These are phyloP conservation scores for Casaregolazyma suthepensis DNA, from an alignment of 1,139 yeast genomes.

Conservation along the genomic window DNA sequence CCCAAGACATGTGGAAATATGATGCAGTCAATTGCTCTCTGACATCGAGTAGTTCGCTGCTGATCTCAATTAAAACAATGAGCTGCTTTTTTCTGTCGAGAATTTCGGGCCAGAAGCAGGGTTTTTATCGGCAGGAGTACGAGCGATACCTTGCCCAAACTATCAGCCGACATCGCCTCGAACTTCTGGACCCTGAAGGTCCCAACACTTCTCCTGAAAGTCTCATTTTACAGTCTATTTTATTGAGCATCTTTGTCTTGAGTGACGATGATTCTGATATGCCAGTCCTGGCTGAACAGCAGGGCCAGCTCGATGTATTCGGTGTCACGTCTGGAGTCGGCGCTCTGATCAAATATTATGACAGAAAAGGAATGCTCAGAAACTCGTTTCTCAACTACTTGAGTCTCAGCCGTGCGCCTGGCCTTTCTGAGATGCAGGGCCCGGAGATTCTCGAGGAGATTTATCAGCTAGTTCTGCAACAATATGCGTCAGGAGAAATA, in stretches of 20 bases:
- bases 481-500: not conserved
- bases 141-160: not conserved
- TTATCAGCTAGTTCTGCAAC: not conserved
- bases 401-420: not conserved
- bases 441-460: not conserved
- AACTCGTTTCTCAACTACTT: not conserved
- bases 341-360: not conserved
- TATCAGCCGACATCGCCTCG: not conserved
- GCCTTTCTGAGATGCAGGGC: not conserved
- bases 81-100: not conserved
- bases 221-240: not conserved
- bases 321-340: not conserved
- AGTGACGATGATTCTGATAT: not conserved
- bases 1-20: slow-evolving; percentile 5
- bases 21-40: slow-evolving; percentile 3
- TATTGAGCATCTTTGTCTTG: slow-evolving; percentile 1
- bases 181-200: slow-evolving; percentile 1
- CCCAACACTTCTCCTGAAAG: not conserved
- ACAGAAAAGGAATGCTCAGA: not conserved
- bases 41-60: not conserved
- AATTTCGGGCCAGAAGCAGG: not conserved
- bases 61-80: not conserved
- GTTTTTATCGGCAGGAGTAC: not conserved
- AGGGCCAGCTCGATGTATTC: slow-evolving; percentile 6
- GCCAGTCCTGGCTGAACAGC: not conserved